Evolutionary conservation across 148 eudicot species (phyloP).

Genomic region (Fallopia convolvulus): DNA sequence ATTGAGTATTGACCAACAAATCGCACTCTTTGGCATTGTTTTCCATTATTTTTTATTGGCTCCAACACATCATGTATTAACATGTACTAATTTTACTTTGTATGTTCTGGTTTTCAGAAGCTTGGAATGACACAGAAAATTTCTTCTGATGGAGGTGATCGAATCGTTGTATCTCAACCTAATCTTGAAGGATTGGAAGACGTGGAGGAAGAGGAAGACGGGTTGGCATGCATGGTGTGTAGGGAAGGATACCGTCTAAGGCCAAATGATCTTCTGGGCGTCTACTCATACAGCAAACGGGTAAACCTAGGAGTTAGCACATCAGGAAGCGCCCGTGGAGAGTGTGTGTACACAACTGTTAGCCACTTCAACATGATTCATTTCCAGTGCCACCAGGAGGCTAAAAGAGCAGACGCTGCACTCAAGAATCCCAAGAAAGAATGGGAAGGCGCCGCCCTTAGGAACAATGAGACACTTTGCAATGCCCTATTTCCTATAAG

Average conservation of each 20-base stretch:
- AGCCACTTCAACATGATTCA: slow-evolving; percentile 98
- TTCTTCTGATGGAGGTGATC: slow-evolving; percentile 90
- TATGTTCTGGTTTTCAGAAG: slow-evolving; percentile 30
- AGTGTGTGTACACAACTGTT: slow-evolving; percentile 92
- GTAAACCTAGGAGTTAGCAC: slow-evolving; percentile 83
- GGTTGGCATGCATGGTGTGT: slow-evolving; percentile 98
- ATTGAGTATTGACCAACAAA: too few relatives aligned
- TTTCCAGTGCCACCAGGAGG: slow-evolving; percentile 98
- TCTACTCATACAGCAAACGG: slow-evolving; percentile 90
- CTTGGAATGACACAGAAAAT: slow-evolving; percentile 81
- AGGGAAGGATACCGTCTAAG: slow-evolving; percentile 90
- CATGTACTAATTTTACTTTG: not conserved
- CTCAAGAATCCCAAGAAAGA: slow-evolving; percentile 86
- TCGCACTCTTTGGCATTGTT: too few relatives aligned
- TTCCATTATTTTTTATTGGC: not conserved
- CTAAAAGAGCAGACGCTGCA: slow-evolving; percentile 95
- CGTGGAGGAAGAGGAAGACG: slow-evolving; percentile 94
- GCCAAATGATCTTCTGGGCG: slow-evolving; percentile 80
- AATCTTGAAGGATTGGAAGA: slow-evolving; percentile 93
- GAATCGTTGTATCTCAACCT: slow-evolving; percentile 78
- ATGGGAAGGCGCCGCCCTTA: slow-evolving; percentile 97
- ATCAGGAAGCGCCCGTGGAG: slow-evolving; percentile 80
- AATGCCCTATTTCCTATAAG: slow-evolving; percentile 85
- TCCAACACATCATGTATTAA: not conserved
- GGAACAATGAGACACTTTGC: slow-evolving; percentile 95